Conservation (phyloP, 495 filamentous ascomycete species). For the Tuber brumale region DNA sequence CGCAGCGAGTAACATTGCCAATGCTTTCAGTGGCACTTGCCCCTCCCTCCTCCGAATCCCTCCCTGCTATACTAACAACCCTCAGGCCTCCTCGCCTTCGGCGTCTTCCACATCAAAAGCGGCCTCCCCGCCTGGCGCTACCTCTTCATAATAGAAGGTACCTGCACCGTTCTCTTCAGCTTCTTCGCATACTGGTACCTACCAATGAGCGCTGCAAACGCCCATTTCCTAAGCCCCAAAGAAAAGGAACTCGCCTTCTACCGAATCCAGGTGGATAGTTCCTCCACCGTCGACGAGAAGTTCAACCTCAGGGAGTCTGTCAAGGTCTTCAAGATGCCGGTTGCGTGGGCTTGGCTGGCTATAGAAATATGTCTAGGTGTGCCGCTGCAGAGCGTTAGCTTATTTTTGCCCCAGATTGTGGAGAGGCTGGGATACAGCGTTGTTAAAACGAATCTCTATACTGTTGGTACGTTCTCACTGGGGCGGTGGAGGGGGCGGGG, state of each 20-base stretch:
- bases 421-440: slow-evolving; percentile 55
- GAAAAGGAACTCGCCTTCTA: slow-evolving; percentile 66
- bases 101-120: slow-evolving; percentile 63
- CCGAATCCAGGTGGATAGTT: slow-evolving; percentile 68
- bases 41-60: neutral
- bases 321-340: slow-evolving; percentile 57
- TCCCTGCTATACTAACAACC: neutral
- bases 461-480: slow-evolving; percentile 59
- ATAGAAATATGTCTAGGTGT: slow-evolving; percentile 73
- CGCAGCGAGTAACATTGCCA: slow-evolving; percentile 66
- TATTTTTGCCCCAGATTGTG: slow-evolving; percentile 73
- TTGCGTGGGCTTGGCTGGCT: slow-evolving; percentile 56
- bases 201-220: slow-evolving; percentile 56
- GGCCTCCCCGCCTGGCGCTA: slow-evolving; percentile 59
- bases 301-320: slow-evolving; percentile 62
- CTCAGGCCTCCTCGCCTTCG: slow-evolving; percentile 62
- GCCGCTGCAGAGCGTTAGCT: slow-evolving; percentile 61
- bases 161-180: slow-evolving; percentile 57
- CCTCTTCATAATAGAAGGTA: slow-evolving; percentile 70
- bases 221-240: slow-evolving; percentile 56
- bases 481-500: neutral
- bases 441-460: slow-evolving; percentile 70
- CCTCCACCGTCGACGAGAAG: slow-evolving; percentile 62
- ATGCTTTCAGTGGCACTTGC: slow-evolving; percentile 53
- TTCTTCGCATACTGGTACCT: slow-evolving; percentile 66